phyloP scores from a whole-genome alignment of 495 filamentous ascomycete species.

The Aspergillus baeticus region DNA sequence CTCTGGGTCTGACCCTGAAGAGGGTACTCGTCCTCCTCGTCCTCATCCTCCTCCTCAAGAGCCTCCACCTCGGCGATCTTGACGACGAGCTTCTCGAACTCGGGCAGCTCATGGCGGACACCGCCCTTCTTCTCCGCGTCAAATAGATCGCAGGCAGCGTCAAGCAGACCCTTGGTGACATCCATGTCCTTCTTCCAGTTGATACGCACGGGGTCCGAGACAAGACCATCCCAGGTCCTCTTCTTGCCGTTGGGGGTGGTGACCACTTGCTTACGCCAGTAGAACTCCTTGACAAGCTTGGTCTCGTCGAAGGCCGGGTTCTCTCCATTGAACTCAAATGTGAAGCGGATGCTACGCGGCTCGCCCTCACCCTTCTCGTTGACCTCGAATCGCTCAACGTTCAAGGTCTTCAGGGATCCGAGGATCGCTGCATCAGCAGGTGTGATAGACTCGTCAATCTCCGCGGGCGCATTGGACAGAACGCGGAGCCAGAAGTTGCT shows the following conservation, averaged over 20 bases:
- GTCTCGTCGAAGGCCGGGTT: constrained; percentile 76
- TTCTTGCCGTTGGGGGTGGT: constrained; percentile 44
- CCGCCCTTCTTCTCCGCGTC: constrained; percentile 60
- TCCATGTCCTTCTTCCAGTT: constrained; percentile 86
- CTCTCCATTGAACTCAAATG: constrained; percentile 44
- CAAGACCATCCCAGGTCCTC: constrained; percentile 64
- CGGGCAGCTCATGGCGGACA: constrained; percentile 40
- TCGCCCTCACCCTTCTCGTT: constrained; percentile 53
- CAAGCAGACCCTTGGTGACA: constrained; percentile 74
- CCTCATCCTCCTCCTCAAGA: constrained; percentile 41
- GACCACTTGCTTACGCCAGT: constrained; percentile 59
- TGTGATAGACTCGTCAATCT: constrained; percentile 83
- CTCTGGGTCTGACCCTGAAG: constrained; percentile 57
- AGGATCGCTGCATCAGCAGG: constrained; percentile 71
- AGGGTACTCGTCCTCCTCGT: constrained; percentile 50
- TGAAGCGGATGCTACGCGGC: constrained; percentile 47
- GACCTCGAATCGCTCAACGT: constrained; percentile 76
- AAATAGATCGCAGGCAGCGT: constrained; percentile 64
- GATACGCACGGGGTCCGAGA: constrained; percentile 82
- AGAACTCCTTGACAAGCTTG: constrained; percentile 85
- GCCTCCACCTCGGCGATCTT: constrained; percentile 39
- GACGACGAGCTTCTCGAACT: constrained; percentile 51
- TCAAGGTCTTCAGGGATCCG: constrained; percentile 58
- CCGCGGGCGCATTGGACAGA: constrained; percentile 75
- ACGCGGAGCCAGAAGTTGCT: constrained; percentile 87